phyloP scores from a whole-genome alignment of 2,329 filamentous ascomycete species.

The Byssothecium circinans region DNA sequence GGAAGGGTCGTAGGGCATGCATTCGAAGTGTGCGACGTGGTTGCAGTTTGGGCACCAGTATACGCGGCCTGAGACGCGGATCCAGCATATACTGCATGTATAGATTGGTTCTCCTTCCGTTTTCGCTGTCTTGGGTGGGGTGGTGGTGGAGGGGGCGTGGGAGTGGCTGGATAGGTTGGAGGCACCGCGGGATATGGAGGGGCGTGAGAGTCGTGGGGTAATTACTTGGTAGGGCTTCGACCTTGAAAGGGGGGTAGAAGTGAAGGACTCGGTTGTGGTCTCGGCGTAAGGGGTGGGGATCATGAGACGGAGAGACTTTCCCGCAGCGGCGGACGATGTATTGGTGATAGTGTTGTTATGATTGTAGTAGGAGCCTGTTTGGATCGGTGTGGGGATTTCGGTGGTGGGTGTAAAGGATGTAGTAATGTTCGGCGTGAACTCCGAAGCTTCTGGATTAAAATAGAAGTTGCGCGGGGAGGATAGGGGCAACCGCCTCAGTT shows the following conservation, averaged over 20 bases:
- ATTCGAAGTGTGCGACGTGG: constrained; percentile 43
- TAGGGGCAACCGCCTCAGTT: constrained; percentile 27
- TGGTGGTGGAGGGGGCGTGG: constrained; percentile 8
- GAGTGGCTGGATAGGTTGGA: constrained; percentile 32
- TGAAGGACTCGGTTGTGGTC: constrained; percentile 16
- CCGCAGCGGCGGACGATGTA: constrained; percentile 17
- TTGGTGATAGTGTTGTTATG: constrained; percentile 3
- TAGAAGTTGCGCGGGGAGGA: constrained; percentile 34
- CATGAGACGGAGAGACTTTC: constrained; percentile 36
- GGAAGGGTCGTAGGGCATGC: constrained; percentile 28
- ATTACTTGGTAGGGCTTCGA: constrained; percentile 10
- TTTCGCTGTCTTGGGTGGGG: constrained; percentile 15
- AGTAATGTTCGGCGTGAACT: constrained; percentile 31
- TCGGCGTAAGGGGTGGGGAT: constrained; percentile 24
- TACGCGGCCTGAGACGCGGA: constrained; percentile 40
- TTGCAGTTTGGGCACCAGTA: constrained; percentile 41
- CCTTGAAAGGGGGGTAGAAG: constrained; percentile 14
- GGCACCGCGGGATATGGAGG: constrained; percentile 28
- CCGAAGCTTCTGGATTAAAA: constrained; percentile 41
- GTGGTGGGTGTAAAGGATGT: constrained; percentile 18
- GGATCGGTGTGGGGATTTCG: constrained; percentile 13
- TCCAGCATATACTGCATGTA: constrained; percentile 44
- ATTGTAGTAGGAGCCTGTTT: too few relatives aligned
- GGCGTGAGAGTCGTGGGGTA: constrained; percentile 15
- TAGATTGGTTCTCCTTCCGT: constrained; percentile 23